These are phyloP conservation scores for Coriaria nepalensis DNA, from an alignment of 306 rosid genomes.

Conservation along the genomic window DNA sequence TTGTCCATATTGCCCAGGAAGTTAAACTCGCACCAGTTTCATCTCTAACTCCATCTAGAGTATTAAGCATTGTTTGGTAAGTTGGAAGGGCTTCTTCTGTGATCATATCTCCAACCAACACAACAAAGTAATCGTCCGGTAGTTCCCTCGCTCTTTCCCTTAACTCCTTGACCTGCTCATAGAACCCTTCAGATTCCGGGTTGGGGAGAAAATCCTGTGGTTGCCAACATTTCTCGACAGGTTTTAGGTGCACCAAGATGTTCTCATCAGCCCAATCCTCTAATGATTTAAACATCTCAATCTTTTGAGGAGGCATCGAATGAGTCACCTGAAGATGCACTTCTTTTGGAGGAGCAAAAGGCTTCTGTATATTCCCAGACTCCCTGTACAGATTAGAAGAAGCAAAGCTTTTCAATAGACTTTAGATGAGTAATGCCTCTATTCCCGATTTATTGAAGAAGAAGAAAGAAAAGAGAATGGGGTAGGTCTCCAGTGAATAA, in stretches of 20 bases:
- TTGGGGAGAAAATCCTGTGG: slow-evolving; percentile 48
- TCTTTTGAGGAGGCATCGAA: slow-evolving; percentile 42
- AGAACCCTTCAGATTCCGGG: slow-evolving; percentile 39
- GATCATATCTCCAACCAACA: slow-evolving; percentile 44
- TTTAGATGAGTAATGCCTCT: neutral
- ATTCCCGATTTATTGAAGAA: neutral
- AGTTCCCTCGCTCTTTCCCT: slow-evolving; percentile 41
- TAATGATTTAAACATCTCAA: slow-evolving; percentile 37
- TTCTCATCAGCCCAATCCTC: slow-evolving; percentile 40
- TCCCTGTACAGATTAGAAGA: slow-evolving; percentile 16
- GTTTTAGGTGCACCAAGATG: slow-evolving; percentile 38
- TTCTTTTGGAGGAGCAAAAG: slow-evolving; percentile 27
- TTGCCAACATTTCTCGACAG: slow-evolving; percentile 50
- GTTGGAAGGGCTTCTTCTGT: slow-evolving; percentile 56
- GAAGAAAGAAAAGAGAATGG: neutral
- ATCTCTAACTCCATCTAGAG: slow-evolving; percentile 43
- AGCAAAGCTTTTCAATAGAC: neutral
- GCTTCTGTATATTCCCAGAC: slow-evolving; percentile 20
- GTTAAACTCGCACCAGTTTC: slow-evolving; percentile 44
- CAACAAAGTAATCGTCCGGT: slow-evolving; percentile 44
- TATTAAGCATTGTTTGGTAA: slow-evolving; percentile 47
- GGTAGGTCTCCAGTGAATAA: too few species aligned
- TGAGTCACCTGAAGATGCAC: slow-evolving; percentile 36
- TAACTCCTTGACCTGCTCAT: slow-evolving; percentile 42
- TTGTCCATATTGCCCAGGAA: slow-evolving; percentile 42